phyloP scores from a whole-genome alignment of 345 rosid species.

The Tarenaya hassleriana region DNA sequence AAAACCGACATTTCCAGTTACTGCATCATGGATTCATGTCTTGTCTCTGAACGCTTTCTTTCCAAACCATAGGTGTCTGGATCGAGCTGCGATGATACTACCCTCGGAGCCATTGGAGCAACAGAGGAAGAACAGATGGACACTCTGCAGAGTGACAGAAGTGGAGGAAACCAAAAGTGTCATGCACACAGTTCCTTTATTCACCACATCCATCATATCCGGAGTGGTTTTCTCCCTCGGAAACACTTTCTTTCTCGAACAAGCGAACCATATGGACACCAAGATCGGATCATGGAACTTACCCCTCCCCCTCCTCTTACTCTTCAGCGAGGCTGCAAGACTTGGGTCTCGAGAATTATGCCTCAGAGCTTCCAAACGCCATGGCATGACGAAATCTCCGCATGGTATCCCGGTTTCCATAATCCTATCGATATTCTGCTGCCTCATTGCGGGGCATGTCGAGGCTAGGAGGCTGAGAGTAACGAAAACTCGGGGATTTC shows the following conservation, averaged over 20 bases:
- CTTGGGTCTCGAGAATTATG: conserved; percentile 22
- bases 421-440: conserved; percentile 29
- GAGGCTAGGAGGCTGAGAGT: conserved; percentile 29
- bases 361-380: conserved; percentile 25
- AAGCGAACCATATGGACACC: conserved; percentile 32
- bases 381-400: conserved; percentile 14
- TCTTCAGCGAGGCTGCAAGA: conserved; percentile 29
- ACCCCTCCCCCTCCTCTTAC: conserved; percentile 32
- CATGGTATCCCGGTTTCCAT: conserved; percentile 34
- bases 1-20: no score
- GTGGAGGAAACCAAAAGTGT: conserved; percentile 34
- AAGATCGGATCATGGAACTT: conserved; percentile 26
- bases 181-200: conserved; percentile 26
- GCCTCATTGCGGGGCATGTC: conserved; percentile 32
- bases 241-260: conserved; percentile 34
- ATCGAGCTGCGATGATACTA: conserved; percentile 35
- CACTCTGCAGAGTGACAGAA: conserved; percentile 38
- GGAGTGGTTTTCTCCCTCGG: conserved; percentile 33
- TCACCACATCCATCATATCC: conserved; percentile 26
- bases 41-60: not conserved
- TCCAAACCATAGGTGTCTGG: conserved; percentile 26
- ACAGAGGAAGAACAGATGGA: conserved; percentile 34
- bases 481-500: conserved; percentile 17
- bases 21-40: no score
- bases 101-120: conserved; percentile 23